Conservation (phyloP, 2,329 filamentous ascomycete species). For the Bipolaris bicolor region DNA sequence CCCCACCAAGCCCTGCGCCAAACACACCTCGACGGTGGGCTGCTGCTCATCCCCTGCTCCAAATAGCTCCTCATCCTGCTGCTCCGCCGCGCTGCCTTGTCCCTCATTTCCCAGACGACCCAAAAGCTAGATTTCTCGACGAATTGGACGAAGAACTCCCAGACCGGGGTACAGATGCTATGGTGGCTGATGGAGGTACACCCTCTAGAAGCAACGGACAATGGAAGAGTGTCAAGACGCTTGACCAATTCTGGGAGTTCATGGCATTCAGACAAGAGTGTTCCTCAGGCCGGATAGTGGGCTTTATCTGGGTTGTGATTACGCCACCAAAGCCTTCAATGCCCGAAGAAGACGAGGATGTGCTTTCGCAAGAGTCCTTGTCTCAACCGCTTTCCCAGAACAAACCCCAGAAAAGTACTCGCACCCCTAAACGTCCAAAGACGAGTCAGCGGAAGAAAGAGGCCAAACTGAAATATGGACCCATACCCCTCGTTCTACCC, state of each 20-base stretch:
- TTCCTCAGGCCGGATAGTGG: slow-evolving; percentile 87
- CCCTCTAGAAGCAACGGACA: slow-evolving; percentile 63
- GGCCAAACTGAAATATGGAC: slow-evolving; percentile 55
- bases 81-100: slow-evolving; percentile 84
- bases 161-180: slow-evolving; percentile 52
- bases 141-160: slow-evolving; percentile 86
- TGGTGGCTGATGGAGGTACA: slow-evolving; percentile 48
- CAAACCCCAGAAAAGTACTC: slow-evolving; percentile 23
- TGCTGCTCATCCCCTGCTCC: slow-evolving; percentile 73
- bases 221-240: slow-evolving; percentile 82
- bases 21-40: slow-evolving; percentile 54
- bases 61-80: slow-evolving; percentile 70
- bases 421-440: slow-evolving; percentile 24
- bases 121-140: slow-evolving; percentile 85
- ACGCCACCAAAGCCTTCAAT: slow-evolving; percentile 60
- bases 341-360: slow-evolving; percentile 39
- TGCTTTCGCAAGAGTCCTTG: slow-evolving; percentile 32
- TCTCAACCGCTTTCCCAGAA: slow-evolving; percentile 27
- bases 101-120: slow-evolving; percentile 91
- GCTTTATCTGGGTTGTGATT: slow-evolving; percentile 93
- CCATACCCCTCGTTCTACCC: slow-evolving; percentile 68
- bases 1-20: slow-evolving; percentile 62
- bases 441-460: slow-evolving; percentile 28
- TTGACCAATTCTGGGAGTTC: slow-evolving; percentile 98
- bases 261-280: slow-evolving; percentile 98